Percentiles rank a stretch among this genome's conserved stretches.
phyloP scores from a whole-genome alignment of 495 filamentous ascomycete genomes.

The Penicillium robsamsonii region DNA sequence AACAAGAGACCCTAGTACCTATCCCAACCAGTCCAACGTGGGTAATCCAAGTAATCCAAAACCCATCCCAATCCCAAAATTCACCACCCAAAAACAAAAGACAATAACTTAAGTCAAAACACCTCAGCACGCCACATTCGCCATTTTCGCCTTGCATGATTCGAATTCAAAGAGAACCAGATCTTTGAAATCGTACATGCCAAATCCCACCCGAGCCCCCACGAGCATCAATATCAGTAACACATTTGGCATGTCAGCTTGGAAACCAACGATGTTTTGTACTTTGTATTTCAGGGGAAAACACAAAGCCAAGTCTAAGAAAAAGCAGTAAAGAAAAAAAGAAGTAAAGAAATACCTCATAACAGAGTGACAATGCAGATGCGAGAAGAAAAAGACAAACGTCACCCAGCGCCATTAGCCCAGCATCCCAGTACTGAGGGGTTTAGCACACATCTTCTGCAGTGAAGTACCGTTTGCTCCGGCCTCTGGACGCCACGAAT shows the following conservation, averaged over 20 bases:
- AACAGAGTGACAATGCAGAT: constrained; percentile 25
- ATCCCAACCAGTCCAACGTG: background rate
- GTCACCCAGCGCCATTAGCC: constrained; percentile 10
- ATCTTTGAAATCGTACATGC: background rate
- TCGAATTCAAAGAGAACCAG: background rate
- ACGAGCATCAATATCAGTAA: background rate
- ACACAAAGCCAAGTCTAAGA: constrained; percentile 18
- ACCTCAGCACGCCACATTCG: background rate
- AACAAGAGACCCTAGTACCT: constrained; percentile 1
- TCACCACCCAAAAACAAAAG: background rate
- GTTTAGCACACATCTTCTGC: constrained; percentile 56
- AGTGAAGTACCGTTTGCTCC: constrained; percentile 79
- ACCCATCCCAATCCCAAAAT: background rate
- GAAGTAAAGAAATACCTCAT: constrained; percentile 11
- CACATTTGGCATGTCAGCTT: constrained; percentile 2
- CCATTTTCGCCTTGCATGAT: background rate
- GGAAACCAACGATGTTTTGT: constrained; percentile 4
- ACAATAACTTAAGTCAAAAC: background rate
- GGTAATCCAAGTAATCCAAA: constrained; percentile 10
- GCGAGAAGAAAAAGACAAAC: constrained; percentile 16
- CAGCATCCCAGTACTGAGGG: background rate
- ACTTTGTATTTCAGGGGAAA: background rate
- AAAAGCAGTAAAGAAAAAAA: constrained; percentile 12
- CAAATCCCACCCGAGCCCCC: background rate
- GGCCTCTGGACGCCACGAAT: constrained; percentile 63